Evolutionary conservation across 1,284 basidiomycete species (phyloP), one percentile per base, ranked within the genome.

Genomic region (Hemileccinum hortonii): DNA sequence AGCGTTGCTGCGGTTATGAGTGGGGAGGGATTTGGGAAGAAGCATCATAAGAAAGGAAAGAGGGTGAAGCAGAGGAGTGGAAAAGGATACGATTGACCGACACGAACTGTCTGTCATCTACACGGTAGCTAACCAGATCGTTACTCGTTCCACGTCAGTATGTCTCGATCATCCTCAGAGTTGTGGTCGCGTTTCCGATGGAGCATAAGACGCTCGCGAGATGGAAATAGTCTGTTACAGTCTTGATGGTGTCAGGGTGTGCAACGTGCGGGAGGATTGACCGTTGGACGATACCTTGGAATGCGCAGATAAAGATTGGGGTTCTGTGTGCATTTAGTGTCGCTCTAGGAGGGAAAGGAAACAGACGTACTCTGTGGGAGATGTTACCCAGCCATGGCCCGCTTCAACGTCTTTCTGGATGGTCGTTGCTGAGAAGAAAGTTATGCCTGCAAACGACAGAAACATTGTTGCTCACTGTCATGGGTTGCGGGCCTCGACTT

Each of bases 41-140:
- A 94, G 69, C 87, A 90, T 63, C 91, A 92, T 76, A 98, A 95
- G 75, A 90, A 86, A 64, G 74, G 81, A 73, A 86, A 92, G 78
- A 76, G 86, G 51, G 82, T 81, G 51, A 98, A 98, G 73, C 87
- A 93, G 71, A 76, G 94, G 59, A 93, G 90, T 63, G 94, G 94
- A 24, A 87, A 83, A 64, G 94, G 94, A 29, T 97, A 97, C 63
- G 94, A 95, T 63, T 83, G 65, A 66, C 42, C 21, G 19, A 44
- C 47, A 32, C 35, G 26, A 9, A 7, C 24, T 7, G 26, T 26
- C 16, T 18, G 40, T 29, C 19, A 26, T 47, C 24, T 38, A 22
- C 24, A 33, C 6, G 14, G 8, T 24, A 24, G 24, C 24, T 3
- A 24, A 24, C 24, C 24, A 24, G 6, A 11, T 9, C 18, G 41